A percentile compares a stretch with the other conserved stretches of the same genome.
These are phyloP conservation scores for Exserohilum rostratum DNA, from an alignment of 2,329 filamentous ascomycete genomes.

Conservation along the genomic window DNA sequence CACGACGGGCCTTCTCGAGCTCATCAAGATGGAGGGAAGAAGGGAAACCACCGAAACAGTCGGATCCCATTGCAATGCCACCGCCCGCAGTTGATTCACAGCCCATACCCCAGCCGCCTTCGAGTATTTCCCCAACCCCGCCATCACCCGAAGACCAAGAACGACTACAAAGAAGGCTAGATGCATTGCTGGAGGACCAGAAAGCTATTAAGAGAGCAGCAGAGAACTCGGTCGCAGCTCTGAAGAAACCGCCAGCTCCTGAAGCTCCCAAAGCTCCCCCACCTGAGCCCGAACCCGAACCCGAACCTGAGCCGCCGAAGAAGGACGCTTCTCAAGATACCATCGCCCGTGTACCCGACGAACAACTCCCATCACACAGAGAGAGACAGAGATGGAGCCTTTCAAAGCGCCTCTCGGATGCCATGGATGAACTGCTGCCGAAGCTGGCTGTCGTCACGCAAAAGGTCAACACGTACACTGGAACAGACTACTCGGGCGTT, in stretches of 20 bases:
- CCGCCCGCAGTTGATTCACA: conserved; percentile 24
- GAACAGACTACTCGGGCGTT: conserved; percentile 83
- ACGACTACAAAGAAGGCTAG: conserved; percentile 20
- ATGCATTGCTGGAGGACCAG: conserved; percentile 19
- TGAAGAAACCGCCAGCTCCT: conserved; percentile 1
- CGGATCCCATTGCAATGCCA: conserved; percentile 28
- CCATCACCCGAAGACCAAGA: conserved; percentile 25
- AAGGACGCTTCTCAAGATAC: conserved; percentile 29
- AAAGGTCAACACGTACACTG: conserved; percentile 90
- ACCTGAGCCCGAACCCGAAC: conserved; percentile 5
- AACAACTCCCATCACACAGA: conserved; percentile 59
- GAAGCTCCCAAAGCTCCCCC: conserved; percentile 12
- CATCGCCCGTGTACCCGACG: conserved; percentile 43
- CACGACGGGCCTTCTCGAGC: conserved; percentile 26
- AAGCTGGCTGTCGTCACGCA: conserved; percentile 85
- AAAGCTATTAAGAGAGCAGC: conserved; percentile 11
- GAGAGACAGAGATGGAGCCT: conserved; percentile 62
- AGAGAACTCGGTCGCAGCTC: conserved; percentile 9
- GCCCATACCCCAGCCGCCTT: conserved; percentile 9
- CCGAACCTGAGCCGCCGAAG: background rate
- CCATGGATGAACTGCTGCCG: conserved; percentile 90
- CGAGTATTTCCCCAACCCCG: conserved; percentile 9
- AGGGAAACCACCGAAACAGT: conserved; percentile 19
- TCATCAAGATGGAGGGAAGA: conserved; percentile 30
- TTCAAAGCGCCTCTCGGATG: conserved; percentile 66